Percentiles rank a stretch among this genome's conserved stretches.
phyloP scores from a whole-genome alignment of 345 rosid species.

The Arabis hirsuta region DNA sequence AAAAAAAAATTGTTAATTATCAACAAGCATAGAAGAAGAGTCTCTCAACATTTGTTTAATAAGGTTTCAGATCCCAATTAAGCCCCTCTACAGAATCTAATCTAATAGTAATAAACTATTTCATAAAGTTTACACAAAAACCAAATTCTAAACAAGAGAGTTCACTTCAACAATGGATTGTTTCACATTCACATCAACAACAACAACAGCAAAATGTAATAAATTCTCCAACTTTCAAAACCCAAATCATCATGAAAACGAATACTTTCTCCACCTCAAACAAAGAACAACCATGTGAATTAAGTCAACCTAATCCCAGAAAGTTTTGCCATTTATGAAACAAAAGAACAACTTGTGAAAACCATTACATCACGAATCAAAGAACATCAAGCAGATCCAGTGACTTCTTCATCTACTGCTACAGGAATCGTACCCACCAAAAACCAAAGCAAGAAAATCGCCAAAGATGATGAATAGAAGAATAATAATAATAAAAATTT shows the following conservation, averaged over 20 bases:
- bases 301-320: slow-evolving; percentile 1
- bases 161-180: not conserved
- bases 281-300: not conserved
- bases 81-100: slow-evolving; percentile 36
- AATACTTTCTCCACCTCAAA: too few species aligned
- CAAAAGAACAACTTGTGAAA: too few species aligned
- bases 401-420: slow-evolving; percentile 1
- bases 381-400: not conserved
- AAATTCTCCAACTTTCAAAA: slow-evolving; percentile 1
- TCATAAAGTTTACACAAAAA: slow-evolving; percentile 14
- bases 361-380: too few species aligned
- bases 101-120: slow-evolving; percentile 11
- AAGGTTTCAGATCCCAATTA: slow-evolving; percentile 38
- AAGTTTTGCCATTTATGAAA: too few species aligned
- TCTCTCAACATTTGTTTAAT: slow-evolving; percentile 34
- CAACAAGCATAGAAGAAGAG: slow-evolving; percentile 30
- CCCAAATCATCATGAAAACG: not conserved
- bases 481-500: not conserved
- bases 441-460: not conserved
- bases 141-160: not conserved
- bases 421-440: not conserved
- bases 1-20: slow-evolving; percentile 25
- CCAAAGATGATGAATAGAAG: slow-evolving; percentile 11
- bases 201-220: slow-evolving; percentile 4
- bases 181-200: slow-evolving; percentile 24